Percentiles rank a stretch among this genome's conserved stretches.
Conservation (phyloP, 768 basidiomycete genomes). For the Mycena floridula region DNA sequence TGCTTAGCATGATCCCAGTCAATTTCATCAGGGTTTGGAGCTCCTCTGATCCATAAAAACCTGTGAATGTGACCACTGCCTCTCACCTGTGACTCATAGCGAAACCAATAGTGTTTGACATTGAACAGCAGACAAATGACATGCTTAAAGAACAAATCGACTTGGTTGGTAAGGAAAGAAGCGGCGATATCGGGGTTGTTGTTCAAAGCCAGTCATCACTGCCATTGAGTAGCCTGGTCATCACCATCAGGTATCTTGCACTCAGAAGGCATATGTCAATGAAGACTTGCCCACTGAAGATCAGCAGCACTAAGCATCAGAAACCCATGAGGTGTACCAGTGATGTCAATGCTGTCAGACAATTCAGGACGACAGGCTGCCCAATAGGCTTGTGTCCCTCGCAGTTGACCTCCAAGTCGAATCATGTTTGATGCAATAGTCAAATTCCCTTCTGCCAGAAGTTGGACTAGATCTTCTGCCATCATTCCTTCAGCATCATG, state of each 20-base stretch:
- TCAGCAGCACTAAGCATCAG: constrained; percentile 9
- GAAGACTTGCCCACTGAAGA: constrained; percentile 7
- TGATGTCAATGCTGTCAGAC: constrained; percentile 3
- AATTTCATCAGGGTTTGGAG: constrained; percentile 14
- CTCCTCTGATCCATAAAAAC: constrained; percentile 20
- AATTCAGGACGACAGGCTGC: constrained; percentile 4
- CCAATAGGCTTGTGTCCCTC: constrained; percentile 9
- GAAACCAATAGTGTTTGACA: constrained; percentile 16
- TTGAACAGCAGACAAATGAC: constrained; percentile 9
- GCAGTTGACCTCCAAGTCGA: constrained; percentile 3
- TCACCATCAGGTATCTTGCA: constrained; percentile 5
- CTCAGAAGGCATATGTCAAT: constrained; percentile 16
- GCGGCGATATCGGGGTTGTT: constrained; percentile 19
- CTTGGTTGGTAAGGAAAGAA: constrained; percentile 15
- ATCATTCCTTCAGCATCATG: constrained; percentile 6
- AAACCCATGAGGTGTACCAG: constrained; percentile 5
- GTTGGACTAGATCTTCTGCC: constrained; percentile 1
- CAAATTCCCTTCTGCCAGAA: constrained; percentile 5
- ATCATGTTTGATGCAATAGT: constrained; percentile 6
- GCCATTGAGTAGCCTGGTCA: constrained; percentile 8
- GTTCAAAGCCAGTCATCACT: constrained; percentile 11
- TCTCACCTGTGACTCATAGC: constrained; percentile 16
- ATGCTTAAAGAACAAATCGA: constrained; percentile 13
- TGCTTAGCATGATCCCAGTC: constrained; percentile 7
- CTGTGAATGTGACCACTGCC: constrained; percentile 20